phyloP scores from a whole-genome alignment of 2,329 filamentous ascomycete genomes.

The Bipolaris cookei region DNA sequence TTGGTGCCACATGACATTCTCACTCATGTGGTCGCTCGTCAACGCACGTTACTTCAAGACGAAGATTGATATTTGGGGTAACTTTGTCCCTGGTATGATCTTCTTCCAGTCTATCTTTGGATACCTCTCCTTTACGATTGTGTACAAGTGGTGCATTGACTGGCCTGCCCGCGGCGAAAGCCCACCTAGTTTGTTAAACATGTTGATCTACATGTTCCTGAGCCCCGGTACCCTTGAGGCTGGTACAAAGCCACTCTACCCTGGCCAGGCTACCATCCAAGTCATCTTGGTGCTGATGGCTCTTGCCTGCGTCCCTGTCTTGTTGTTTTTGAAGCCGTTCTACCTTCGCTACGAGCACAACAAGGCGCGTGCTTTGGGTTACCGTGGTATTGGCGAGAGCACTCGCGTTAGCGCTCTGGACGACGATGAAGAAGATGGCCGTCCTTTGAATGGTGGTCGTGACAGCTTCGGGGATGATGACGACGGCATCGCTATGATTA shows the following conservation, averaged over 20 bases:
- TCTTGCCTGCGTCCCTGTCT: slow-evolving; percentile 82
- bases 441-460: slow-evolving; percentile 64
- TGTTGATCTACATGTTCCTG: slow-evolving; percentile 99
- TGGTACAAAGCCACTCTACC: slow-evolving; percentile 68
- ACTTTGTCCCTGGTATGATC: slow-evolving; percentile 97
- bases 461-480: slow-evolving; percentile 76
- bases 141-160: slow-evolving; percentile 96
- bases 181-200: slow-evolving; percentile 91
- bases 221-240: slow-evolving; percentile 78
- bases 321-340: slow-evolving; percentile 94
- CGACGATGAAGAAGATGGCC: slow-evolving; percentile 68
- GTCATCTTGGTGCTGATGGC: slow-evolving; percentile 80
- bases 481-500: slow-evolving; percentile 86
- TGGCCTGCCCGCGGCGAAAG: slow-evolving; percentile 72
- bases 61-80: slow-evolving; percentile 94
- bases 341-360: slow-evolving; percentile 96
- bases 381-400: slow-evolving; percentile 89
- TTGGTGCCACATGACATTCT: slow-evolving; percentile 99
- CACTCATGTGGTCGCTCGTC: slow-evolving; percentile 87
- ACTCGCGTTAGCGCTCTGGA: slow-evolving; percentile 87
- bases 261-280: slow-evolving; percentile 78
- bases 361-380: slow-evolving; percentile 82
- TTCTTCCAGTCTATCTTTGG: slow-evolving; percentile 99
- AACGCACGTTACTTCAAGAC: slow-evolving; percentile 95
- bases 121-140: slow-evolving; percentile 89